Evolutionary conservation across 257 asterid species (phyloP), one percentile per base, ranked within the genome.

Genomic region (Handroanthus guayacan): DNA sequence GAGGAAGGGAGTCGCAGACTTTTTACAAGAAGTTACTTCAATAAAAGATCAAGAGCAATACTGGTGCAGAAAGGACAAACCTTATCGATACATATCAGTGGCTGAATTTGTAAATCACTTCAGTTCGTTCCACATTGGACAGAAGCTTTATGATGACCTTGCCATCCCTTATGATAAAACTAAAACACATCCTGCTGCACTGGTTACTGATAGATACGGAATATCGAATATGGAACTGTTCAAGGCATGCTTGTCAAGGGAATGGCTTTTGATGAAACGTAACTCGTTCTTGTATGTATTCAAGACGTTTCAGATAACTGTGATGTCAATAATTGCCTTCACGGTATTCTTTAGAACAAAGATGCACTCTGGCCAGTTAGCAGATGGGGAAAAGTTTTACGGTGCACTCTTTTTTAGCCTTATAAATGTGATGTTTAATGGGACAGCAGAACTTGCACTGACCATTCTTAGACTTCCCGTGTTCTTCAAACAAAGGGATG

Each of bases 21-120:
- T 95, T 78, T 83, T 95, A 47, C 99, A 95, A 83, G 99, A 95
- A 84, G 98, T 95, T 36, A 95, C 98, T 50, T 95, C 99, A 16
- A 4, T 75, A 34, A 95, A 95, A 77, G 99, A 95, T 58, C 99
- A 95, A 83, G 91, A 86, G 62, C 98, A 95, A 50, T 95, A 92
- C 85, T 95, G 99, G 99, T 88, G 41, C 84, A 85, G 81, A 69
- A 91, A 88, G 68, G 60, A 87, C 20, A 94, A 88, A 63, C 89
- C 96, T 64, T 95, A 92, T 67, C 77, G 77, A 41, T 89, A 70
- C 50, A 70, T 95, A 50, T 83, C 99, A 16, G 95, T 86, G 18
- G 39, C 81, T 39, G 97, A 95, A 78, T 92, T 95, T 57, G 92
- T 85, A 2, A 88, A 87, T 18, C 79, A 76, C 67, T 95, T 91